Evolutionary conservation across 768 basidiomycete species (phyloP).

Genomic region (Solioccasus polychromus): DNA sequence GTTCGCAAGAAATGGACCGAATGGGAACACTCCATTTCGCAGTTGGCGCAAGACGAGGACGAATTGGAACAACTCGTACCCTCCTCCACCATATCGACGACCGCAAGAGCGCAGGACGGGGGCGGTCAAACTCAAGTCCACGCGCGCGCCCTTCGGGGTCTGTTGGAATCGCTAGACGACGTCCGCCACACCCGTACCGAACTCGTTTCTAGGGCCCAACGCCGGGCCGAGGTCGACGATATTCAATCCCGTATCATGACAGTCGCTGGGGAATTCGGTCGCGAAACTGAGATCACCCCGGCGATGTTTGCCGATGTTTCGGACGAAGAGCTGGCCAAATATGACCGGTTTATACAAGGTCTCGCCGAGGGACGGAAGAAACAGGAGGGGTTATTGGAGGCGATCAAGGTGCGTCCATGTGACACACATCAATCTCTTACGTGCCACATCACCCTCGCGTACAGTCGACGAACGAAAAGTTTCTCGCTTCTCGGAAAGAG

Average conservation of each 20-base stretch:
- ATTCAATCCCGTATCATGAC: constrained; percentile 65
- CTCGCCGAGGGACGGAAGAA: constrained; percentile 50
- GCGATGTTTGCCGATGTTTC: constrained; percentile 86
- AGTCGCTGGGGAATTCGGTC: constrained; percentile 63
- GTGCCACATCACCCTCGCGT: constrained; percentile 1
- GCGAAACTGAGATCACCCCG: constrained; percentile 68
- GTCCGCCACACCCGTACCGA: constrained; percentile 58
- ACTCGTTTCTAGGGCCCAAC: constrained; percentile 61
- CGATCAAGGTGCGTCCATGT: constrained; percentile 60
- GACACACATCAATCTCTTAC: background rate
- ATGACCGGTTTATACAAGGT: constrained; percentile 69
- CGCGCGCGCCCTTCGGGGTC: constrained; percentile 66
- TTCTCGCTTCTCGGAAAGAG: constrained; percentile 73
- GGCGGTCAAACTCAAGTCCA: constrained; percentile 54
- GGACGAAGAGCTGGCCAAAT: constrained; percentile 77
- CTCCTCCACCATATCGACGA: constrained; percentile 49
- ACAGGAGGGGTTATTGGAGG: constrained; percentile 63
- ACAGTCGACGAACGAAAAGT: constrained; percentile 66
- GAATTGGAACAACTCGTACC: constrained; percentile 68
- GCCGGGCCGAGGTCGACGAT: constrained; percentile 65
- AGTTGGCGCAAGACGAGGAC: constrained; percentile 71
- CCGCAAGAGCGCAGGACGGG: constrained; percentile 33
- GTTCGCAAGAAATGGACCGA: constrained; percentile 86
- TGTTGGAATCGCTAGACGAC: constrained; percentile 79
- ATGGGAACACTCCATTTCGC: constrained; percentile 72